A percentile compares a stretch with the other conserved stretches of the same genome.
Conservation (phyloP, 1,139 yeast species). For the Sugiyamaella xylanicola region DNA sequence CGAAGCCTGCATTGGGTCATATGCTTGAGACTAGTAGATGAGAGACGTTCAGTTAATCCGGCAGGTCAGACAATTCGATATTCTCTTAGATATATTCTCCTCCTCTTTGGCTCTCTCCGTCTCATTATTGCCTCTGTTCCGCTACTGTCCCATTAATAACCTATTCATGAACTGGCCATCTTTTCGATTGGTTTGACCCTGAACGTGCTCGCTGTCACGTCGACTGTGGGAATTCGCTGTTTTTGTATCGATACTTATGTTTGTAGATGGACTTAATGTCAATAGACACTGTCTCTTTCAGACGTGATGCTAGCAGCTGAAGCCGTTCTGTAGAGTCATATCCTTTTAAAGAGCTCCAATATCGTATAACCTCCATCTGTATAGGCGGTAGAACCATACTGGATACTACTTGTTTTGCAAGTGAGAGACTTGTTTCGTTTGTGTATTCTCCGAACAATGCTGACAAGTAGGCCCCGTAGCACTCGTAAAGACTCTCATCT, state of each 20-base stretch:
- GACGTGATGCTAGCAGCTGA: not conserved
- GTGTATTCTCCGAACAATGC: constrained; percentile 5
- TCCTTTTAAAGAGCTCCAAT: not conserved
- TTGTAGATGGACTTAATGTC: not conserved
- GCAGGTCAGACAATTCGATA: too few relatives aligned
- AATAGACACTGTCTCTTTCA: not conserved
- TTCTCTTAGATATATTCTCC: too few relatives aligned
- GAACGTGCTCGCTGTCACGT: not conserved
- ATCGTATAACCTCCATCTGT: not conserved
- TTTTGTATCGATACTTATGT: not conserved
- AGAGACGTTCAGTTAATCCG: not conserved
- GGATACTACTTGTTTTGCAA: constrained; percentile 2
- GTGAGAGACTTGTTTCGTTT: not conserved
- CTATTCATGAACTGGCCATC: too few relatives aligned
- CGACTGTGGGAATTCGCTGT: not conserved
- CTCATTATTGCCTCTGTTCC: too few relatives aligned
- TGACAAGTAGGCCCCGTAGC: constrained; percentile 7
- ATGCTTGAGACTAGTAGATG: not conserved
- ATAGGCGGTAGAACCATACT: constrained; percentile 4
- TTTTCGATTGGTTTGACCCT: too few relatives aligned
- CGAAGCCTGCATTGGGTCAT: not conserved
- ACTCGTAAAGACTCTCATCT: not conserved
- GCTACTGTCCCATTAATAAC: too few relatives aligned
- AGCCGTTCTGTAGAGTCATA: constrained; percentile 6
- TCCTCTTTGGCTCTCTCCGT: too few relatives aligned